Conservation (phyloP, 2,329 filamentous ascomycete genomes). For the Geosmithia flava region DNA sequence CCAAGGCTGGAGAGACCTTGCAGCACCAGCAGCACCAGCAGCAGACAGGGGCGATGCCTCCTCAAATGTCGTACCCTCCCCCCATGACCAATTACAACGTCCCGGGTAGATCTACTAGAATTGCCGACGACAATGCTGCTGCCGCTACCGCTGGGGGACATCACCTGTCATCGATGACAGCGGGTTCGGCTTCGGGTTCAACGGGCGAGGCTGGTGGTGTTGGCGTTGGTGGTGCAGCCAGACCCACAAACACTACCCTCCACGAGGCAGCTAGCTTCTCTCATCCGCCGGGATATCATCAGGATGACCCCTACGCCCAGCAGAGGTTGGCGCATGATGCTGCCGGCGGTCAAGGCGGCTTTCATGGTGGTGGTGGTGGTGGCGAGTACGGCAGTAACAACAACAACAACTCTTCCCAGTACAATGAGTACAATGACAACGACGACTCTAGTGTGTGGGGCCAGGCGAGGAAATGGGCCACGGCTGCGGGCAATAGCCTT, state of each 20-base stretch:
- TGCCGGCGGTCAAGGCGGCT: slow-evolving; percentile 4
- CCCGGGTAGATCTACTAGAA: background rate
- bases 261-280: slow-evolving; percentile 18
- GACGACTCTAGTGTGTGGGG: slow-evolving; percentile 38
- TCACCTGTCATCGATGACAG: too few relatives aligned
- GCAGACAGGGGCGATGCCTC: background rate
- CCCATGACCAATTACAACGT: background rate
- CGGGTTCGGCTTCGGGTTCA: too few relatives aligned
- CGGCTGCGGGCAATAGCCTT: slow-evolving; percentile 43
- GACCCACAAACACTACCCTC: slow-evolving; percentile 10
- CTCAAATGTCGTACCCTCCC: background rate
- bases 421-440: background rate
- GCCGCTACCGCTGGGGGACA: too few relatives aligned
- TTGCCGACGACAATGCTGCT: too few relatives aligned
- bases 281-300: slow-evolving; percentile 44
- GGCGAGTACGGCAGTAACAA: background rate
- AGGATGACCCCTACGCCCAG: slow-evolving; percentile 39
- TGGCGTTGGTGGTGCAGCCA: slow-evolving; percentile 6
- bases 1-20: background rate
- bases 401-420: background rate
- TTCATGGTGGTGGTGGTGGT: slow-evolving; percentile 1
- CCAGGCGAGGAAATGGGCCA: slow-evolving; percentile 44
- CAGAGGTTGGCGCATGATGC: slow-evolving; percentile 29
- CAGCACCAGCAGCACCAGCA: background rate
- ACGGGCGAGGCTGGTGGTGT: background rate